Conservation (phyloP, 2,329 filamentous ascomycete species). For the Aspergillus sp. region DNA sequence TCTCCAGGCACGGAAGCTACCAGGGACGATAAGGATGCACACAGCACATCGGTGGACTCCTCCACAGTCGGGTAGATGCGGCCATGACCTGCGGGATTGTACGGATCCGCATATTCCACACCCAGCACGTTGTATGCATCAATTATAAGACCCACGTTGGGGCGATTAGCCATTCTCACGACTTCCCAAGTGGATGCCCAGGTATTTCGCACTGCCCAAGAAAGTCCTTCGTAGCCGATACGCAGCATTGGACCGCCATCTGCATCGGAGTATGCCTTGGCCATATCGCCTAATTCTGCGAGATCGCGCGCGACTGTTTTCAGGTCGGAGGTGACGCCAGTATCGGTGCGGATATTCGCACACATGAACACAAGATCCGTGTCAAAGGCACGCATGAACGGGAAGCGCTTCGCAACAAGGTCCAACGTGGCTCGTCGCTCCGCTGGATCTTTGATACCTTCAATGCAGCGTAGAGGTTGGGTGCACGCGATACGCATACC, state of each 20-base stretch:
- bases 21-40: constrained; percentile 28
- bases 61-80: constrained; percentile 29
- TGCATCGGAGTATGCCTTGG: constrained; percentile 26
- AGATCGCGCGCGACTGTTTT: constrained; percentile 34
- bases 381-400: constrained; percentile 39
- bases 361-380: constrained; percentile 41
- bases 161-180: constrained; percentile 34
- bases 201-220: constrained; percentile 37
- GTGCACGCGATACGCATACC: constrained; percentile 38
- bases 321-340: constrained; percentile 34
- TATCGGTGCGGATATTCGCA: constrained; percentile 34
- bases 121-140: constrained; percentile 38
- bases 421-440: constrained; percentile 30
- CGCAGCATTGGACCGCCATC: constrained; percentile 34
- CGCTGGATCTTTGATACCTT: constrained; percentile 31
- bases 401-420: constrained; percentile 36
- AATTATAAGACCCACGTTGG: constrained; percentile 36
- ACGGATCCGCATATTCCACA: constrained; percentile 37
- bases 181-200: constrained; percentile 38
- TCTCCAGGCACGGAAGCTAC: constrained; percentile 32
- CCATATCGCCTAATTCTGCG: constrained; percentile 37
- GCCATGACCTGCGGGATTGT: constrained; percentile 33
- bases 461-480: constrained; percentile 35
- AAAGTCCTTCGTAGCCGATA: constrained; percentile 38
- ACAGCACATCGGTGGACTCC: constrained; percentile 30